Percentiles rank a stretch among this genome's conserved stretches.
Conservation (phyloP, 2,329 filamentous ascomycete genomes). For the Aspergillus unguis region DNA sequence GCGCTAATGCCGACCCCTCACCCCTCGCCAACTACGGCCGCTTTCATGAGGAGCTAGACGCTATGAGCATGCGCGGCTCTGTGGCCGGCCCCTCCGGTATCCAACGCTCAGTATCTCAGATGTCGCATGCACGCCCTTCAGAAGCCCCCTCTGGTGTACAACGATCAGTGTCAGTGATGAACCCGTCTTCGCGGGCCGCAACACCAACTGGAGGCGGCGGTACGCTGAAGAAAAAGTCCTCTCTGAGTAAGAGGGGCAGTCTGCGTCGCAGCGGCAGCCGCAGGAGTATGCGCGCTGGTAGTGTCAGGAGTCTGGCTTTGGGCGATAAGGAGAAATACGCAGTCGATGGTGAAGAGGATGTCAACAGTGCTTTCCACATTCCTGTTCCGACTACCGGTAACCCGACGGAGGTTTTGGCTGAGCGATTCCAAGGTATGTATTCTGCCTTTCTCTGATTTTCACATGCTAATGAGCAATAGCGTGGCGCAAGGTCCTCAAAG, state of each 20-base stretch:
- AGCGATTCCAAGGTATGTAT: constrained; percentile 76
- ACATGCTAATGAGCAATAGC: constrained; percentile 50
- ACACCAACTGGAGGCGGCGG: constrained; percentile 56
- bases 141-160: constrained; percentile 14
- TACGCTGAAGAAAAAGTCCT: constrained; percentile 85
- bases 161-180: constrained; percentile 40
- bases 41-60: constrained; percentile 40
- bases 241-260: constrained; percentile 69
- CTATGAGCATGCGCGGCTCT: constrained; percentile 35
- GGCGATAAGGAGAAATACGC: constrained; percentile 58
- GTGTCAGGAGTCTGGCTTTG: constrained; percentile 74
- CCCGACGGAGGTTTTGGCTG: constrained; percentile 82
- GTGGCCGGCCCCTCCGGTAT: constrained; percentile 32
- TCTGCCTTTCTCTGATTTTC: background rate
- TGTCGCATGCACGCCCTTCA: constrained; percentile 11
- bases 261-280: constrained; percentile 76
- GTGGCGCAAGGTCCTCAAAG: constrained; percentile 94
- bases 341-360: constrained; percentile 54
- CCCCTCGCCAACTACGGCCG: constrained; percentile 35
- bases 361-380: constrained; percentile 81
- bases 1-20: constrained; percentile 28
- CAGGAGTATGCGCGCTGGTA: constrained; percentile 78
- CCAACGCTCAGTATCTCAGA: constrained; percentile 41
- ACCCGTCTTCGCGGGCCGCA: constrained; percentile 39
- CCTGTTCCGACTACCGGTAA: constrained; percentile 84